These are phyloP conservation scores for Zopfochytrium polystomum DNA, from an alignment of 371 early-diverging fungal genomes.

Conservation along the genomic window DNA sequence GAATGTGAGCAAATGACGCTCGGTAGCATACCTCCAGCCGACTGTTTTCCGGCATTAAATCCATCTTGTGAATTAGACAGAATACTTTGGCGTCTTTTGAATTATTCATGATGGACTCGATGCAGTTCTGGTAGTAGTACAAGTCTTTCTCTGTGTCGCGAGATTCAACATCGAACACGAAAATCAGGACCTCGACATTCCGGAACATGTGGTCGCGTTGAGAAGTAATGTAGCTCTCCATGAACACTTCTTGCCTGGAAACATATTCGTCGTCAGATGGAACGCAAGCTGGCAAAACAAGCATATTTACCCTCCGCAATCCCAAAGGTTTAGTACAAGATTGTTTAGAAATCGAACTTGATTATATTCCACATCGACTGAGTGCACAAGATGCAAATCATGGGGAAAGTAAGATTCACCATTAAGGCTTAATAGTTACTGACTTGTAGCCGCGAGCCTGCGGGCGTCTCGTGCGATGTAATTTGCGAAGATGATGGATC, in stretches of 20 bases:
- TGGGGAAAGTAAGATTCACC: background rate
- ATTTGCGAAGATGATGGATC: constrained; percentile 95
- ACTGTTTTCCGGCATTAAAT: constrained; percentile 77
- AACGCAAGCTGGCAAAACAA: background rate
- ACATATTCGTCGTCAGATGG: background rate
- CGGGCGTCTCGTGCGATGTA: constrained; percentile 93
- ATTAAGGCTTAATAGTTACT: background rate
- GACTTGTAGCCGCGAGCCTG: constrained; percentile 91
- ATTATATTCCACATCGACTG: constrained; percentile 95
- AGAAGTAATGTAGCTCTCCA: constrained; percentile 92
- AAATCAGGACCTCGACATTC: constrained; percentile 96
- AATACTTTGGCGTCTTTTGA: constrained; percentile 90
- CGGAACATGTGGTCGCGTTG: constrained; percentile 92
- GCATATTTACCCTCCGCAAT: constrained; percentile 47
- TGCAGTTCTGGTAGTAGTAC: constrained; percentile 83
- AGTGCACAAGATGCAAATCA: background rate
- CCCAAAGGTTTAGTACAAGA: constrained; percentile 93
- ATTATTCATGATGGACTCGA: constrained; percentile 76
- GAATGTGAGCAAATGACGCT: background rate
- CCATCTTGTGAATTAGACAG: constrained; percentile 95
- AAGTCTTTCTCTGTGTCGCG: constrained; percentile 87
- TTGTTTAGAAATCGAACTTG: constrained; percentile 93
- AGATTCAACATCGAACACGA: constrained; percentile 95
- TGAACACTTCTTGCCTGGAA: constrained; percentile 85
- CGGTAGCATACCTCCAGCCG: constrained; percentile 57